phyloP scores from a whole-genome alignment of 2,329 filamentous ascomycete genomes.

The Harringtonia aguacate region DNA sequence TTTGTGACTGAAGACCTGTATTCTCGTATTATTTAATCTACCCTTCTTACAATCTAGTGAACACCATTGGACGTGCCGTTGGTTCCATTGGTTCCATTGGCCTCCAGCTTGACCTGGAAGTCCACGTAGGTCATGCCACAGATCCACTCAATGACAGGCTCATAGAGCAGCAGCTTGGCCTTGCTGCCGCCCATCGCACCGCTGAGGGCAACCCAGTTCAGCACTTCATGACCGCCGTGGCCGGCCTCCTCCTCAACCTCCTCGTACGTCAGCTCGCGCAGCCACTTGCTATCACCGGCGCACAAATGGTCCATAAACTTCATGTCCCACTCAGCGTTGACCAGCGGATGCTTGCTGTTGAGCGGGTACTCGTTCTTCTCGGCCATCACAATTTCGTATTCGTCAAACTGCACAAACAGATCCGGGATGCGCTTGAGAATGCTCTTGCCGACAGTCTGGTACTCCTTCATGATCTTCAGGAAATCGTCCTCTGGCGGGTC shows the following conservation, averaged over 20 bases:
- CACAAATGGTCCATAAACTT: constrained; percentile 6
- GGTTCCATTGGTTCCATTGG: background rate
- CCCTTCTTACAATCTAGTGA: too few relatives aligned
- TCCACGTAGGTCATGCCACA: constrained; percentile 12
- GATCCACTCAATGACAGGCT: constrained; percentile 12
- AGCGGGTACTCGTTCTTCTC: constrained; percentile 12
- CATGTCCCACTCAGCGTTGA: constrained; percentile 11
- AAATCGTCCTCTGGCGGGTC: constrained; percentile 11
- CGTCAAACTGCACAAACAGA: constrained; percentile 10
- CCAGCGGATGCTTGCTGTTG: constrained; percentile 11
- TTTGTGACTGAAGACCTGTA: too few relatives aligned
- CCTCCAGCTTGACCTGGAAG: constrained; percentile 1
- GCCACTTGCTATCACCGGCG: constrained; percentile 7
- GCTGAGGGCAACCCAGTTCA: constrained; percentile 11
- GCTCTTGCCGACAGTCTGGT: constrained; percentile 11
- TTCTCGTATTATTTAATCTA: too few relatives aligned
- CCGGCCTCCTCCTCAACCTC: constrained; percentile 12
- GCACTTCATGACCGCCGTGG: constrained; percentile 11
- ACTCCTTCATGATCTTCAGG: constrained; percentile 13
- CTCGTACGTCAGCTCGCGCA: constrained; percentile 8
- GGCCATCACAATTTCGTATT: constrained; percentile 12
- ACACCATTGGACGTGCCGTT: background rate
- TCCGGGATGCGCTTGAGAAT: constrained; percentile 8
- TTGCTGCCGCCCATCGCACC: constrained; percentile 9
- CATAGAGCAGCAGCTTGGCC: constrained; percentile 11